Percentiles rank a stretch among this genome's conserved stretches.
These are phyloP conservation scores for Xylariaceae sp. DNA, from an alignment of 2,329 filamentous ascomycete species.

Conservation along the genomic window DNA sequence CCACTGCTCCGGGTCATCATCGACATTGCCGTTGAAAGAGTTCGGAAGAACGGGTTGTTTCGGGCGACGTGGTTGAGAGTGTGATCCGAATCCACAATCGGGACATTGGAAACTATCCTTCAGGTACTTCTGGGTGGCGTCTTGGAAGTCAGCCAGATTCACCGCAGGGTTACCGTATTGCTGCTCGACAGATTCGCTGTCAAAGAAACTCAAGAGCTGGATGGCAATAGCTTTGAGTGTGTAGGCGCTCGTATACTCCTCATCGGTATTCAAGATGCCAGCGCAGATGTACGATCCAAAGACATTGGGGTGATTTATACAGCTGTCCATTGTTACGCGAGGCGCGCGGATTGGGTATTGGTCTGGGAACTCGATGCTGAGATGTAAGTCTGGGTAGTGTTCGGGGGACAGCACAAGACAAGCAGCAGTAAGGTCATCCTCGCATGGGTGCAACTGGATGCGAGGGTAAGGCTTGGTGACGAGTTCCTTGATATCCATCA, in stretches of 20 bases:
- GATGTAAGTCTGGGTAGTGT: constrained; percentile 37
- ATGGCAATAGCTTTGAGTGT: constrained; percentile 47
- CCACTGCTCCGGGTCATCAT: constrained; percentile 9
- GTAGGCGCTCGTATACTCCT: constrained; percentile 47
- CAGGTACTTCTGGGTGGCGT: background rate
- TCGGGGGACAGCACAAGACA: constrained; percentile 43
- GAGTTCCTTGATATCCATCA: constrained; percentile 44
- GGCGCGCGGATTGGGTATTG: constrained; percentile 40
- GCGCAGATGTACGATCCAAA: constrained; percentile 42
- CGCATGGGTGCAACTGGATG: constrained; percentile 37
- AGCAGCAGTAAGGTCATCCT: constrained; percentile 32
- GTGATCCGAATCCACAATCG: constrained; percentile 22
- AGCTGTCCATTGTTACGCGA: constrained; percentile 36
- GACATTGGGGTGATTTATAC: constrained; percentile 44
- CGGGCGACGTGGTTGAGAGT: background rate
- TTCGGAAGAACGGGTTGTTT: background rate
- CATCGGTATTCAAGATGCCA: constrained; percentile 38
- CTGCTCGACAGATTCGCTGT: constrained; percentile 44
- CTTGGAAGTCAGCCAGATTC: constrained; percentile 27
- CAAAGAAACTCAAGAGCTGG: constrained; percentile 50
- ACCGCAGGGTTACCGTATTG: constrained; percentile 18
- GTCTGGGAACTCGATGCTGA: constrained; percentile 35
- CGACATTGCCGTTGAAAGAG: constrained; percentile 10
- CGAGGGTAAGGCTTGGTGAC: constrained; percentile 43
- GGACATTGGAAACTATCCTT: constrained; percentile 21